Base-by-base conservation (phyloP, 1,139 yeast species). In the Schwanniomyces etchellsii region DNA sequence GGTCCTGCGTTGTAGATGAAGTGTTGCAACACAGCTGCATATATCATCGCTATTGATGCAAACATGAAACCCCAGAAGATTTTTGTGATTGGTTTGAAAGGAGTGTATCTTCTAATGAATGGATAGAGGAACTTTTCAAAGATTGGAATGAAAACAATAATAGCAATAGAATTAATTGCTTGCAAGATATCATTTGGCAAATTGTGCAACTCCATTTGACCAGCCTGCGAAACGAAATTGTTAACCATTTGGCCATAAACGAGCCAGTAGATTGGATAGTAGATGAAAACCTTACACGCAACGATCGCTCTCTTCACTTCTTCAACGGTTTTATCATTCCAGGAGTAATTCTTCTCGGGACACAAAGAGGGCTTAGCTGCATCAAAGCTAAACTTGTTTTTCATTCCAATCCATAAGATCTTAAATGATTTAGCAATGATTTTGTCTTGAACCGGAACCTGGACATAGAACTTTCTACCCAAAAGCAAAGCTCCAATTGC, bases 21-120 rank as follows among this genome's bases (percentile, higher is more conserved):
- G 50, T 77, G 75, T 60, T 88, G 96, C 42, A 84, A 69, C 26
- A 83, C 78, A 11, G 94, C 91, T 33, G 95, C 93, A 50, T 81
- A 77, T 21, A 77, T 72, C 79, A 83, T 81, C 24, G 95, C 72
- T 26, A 70, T 47, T 5, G 88, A 57, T 32, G 81, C 88, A 35
- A 83, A 65, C 55, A 80, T 56, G 63, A 86, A 86, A 9, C 96
- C 96, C 41, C 67, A 64, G 49, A 72, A 67, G 43, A 88, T 86
- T 55, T 84, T 77, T 37, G 86, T 70, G 44, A 84, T 76, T 26
- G 95, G 77, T 42, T 66, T 76, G 50, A 79, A 74, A 10, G 77
- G 72, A 27, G 82, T 75, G 46, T 65, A 55, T 43, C 54, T 64
- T 54, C 81, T 64, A 44, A 78, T 59, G 47, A 57, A 56, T 26